Base-by-base conservation (phyloP, 768 basidiomycete genomes). In the Lanmaoa rubissima region DNA sequence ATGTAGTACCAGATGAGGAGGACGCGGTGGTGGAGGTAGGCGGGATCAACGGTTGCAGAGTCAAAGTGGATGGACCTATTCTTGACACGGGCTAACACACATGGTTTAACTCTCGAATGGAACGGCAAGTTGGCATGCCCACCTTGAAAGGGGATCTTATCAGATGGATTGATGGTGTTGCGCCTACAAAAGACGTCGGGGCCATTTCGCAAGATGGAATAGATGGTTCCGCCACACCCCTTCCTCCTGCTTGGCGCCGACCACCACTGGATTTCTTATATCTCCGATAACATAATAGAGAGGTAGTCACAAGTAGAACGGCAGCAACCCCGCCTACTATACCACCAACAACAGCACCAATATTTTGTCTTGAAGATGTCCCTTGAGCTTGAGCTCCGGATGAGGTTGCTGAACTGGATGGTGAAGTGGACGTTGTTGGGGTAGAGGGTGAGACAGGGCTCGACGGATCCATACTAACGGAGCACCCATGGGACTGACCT, bases 221-320 rank as follows among this genome's bases (percentile, higher is more conserved):
- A 13, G 55, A 63, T 13, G 61, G 61, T 11, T 57, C 61, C 16
- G 53, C 24, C 10, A 24, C 21, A 24, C 32, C 21, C 3, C 24
- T 12, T 16, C 6, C 28, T 28, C 21, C 24, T 19, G 0, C 13
- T 16, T 36, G 32, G 1, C 0, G 46, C 28, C 28, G 28, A 28
- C 28, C 6, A 39, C 1, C 17, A 9, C n/a, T 21, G 4, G 36
- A 43, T 42, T 38, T 49, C 26, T 49, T 57, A 21, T 31, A 2
- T 16, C 46, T 53, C 43, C 51, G 39, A 52, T 40, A 56, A n/a
- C 49, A 66, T 1, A 63, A 8, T 1, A 65, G 16, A 16, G 21
- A 39, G 7, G 10, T 28, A 21, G 16, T 28, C 28, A 28, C 28
- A 8, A 59, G 10, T 13, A 7, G 21, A 14, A 66, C 9, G 1